Evolutionary conservation across 805 yeast genomes (phyloP).

Genomic region (Metschnikowia reukaufii): DNA sequence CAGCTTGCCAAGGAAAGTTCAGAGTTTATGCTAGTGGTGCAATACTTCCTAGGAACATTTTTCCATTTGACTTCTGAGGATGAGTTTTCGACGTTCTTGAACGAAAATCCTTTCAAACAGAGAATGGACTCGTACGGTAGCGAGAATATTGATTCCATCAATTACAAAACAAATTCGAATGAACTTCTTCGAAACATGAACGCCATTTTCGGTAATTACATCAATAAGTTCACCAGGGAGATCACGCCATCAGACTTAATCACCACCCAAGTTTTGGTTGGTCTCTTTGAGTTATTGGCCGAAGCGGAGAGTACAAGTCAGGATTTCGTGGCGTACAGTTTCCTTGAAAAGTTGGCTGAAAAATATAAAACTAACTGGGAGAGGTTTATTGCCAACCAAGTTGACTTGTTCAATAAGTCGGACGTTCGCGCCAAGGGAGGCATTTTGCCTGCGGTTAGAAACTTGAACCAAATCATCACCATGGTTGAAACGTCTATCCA

Average conservation of each 20-base stretch:
- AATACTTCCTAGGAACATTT: slow-evolving; percentile 39
- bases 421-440: slow-evolving; percentile 39
- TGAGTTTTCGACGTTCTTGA: slow-evolving; percentile 32
- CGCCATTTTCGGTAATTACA: slow-evolving; percentile 45
- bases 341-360: slow-evolving; percentile 51
- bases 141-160: slow-evolving; percentile 31
- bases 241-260: slow-evolving; percentile 38
- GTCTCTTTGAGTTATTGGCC: slow-evolving; percentile 27
- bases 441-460: slow-evolving; percentile 34
- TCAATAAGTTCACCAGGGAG: slow-evolving; percentile 35
- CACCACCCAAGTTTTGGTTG: slow-evolving; percentile 33
- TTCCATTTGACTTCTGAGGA: slow-evolving; percentile 39
- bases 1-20: slow-evolving; percentile 37
- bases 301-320: slow-evolving; percentile 51
- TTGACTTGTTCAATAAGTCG: slow-evolving; percentile 37
- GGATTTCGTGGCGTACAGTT: slow-evolving; percentile 55
- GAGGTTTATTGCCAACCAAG: slow-evolving; percentile 56
- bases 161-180: slow-evolving; percentile 45
- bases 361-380: slow-evolving; percentile 58
- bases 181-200: slow-evolving; percentile 47
- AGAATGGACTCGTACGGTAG: slow-evolving; percentile 33
- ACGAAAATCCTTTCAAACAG: slow-evolving; percentile 26
- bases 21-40: slow-evolving; percentile 37
- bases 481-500: slow-evolving; percentile 36
- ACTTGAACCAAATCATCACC: slow-evolving; percentile 33